These are phyloP conservation scores for Aspergillus jensenii DNA, from an alignment of 2,329 filamentous ascomycete species.

Conservation along the genomic window DNA sequence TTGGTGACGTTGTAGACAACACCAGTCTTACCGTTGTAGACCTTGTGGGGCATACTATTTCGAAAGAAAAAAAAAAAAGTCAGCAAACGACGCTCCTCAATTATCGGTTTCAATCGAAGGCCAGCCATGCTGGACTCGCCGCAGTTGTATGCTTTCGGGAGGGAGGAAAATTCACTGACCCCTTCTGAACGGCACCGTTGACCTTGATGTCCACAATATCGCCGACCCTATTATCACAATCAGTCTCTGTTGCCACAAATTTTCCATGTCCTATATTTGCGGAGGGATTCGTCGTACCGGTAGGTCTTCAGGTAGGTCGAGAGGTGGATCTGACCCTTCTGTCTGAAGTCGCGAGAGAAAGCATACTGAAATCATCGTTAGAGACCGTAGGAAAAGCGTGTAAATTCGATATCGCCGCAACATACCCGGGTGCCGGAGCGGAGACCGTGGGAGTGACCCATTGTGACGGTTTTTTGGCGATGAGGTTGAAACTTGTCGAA, in stretches of 20 bases:
- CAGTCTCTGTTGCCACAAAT: slow-evolving; percentile 39
- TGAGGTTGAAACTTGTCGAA: slow-evolving; percentile 40
- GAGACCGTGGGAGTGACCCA: slow-evolving; percentile 87
- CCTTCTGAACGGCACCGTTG: slow-evolving; percentile 98
- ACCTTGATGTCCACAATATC: slow-evolving; percentile 99
- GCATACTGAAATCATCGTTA: slow-evolving; percentile 63
- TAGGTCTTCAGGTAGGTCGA: slow-evolving; percentile 94
- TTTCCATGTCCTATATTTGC: slow-evolving; percentile 14
- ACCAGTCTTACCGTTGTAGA: slow-evolving; percentile 99
- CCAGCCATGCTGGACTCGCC: slow-evolving; percentile 7
- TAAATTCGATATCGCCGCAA: slow-evolving; percentile 28
- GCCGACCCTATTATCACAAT: slow-evolving; percentile 69
- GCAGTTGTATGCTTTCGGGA: slow-evolving; percentile 7
- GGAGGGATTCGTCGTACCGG: slow-evolving; percentile 59
- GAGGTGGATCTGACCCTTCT: slow-evolving; percentile 91
- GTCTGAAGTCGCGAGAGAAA: slow-evolving; percentile 91
- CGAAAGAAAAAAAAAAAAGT: slow-evolving; percentile 9
- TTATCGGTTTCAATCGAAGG: slow-evolving; percentile 2
- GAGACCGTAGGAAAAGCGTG: slow-evolving; percentile 11
- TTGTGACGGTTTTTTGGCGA: slow-evolving; percentile 59
- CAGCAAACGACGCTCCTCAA: slow-evolving; percentile 22
- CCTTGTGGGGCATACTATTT: slow-evolving; percentile 93
- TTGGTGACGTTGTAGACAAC: slow-evolving; percentile 99
- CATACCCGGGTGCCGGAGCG: slow-evolving; percentile 80
- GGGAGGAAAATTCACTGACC: slow-evolving; percentile 60